Conservation (phyloP, 2,329 filamentous ascomycete species). For the Fusarium penzigii region DNA sequence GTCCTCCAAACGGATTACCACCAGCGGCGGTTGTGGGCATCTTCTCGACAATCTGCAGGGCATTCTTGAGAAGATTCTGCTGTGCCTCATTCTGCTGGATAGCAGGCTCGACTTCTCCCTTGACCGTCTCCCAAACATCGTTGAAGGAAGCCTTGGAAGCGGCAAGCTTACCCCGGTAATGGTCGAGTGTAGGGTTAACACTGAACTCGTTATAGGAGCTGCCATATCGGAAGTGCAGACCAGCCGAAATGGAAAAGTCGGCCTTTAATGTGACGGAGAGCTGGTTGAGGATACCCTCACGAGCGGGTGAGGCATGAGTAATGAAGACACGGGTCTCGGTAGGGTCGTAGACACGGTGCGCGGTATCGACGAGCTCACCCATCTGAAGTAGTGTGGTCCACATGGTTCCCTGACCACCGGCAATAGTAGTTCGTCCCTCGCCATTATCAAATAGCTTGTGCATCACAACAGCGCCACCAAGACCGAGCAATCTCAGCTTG, state of each 20-base stretch:
- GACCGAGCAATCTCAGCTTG: slow-evolving; percentile 88
- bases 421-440: slow-evolving; percentile 96
- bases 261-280: slow-evolving; percentile 96
- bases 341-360: slow-evolving; percentile 96
- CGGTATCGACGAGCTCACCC: slow-evolving; percentile 96
- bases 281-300: slow-evolving; percentile 96
- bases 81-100: slow-evolving; percentile 93
- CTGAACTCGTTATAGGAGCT: slow-evolving; percentile 99
- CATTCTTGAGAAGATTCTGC: slow-evolving; percentile 87
- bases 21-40: slow-evolving; percentile 96
- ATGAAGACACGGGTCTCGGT: slow-evolving; percentile 96
- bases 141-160: slow-evolving; percentile 98
- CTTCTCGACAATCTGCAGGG: slow-evolving; percentile 91
- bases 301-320: slow-evolving; percentile 93
- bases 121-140: slow-evolving; percentile 99
- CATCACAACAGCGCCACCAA: slow-evolving; percentile 97
- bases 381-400: slow-evolving; percentile 98
- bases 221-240: slow-evolving; percentile 96
- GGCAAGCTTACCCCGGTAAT: slow-evolving; percentile 97
- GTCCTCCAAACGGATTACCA: slow-evolving; percentile 94
- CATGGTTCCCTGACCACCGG: slow-evolving; percentile 98
- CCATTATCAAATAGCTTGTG: slow-evolving; percentile 99
- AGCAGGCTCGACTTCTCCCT: slow-evolving; percentile 90
- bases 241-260: slow-evolving; percentile 96
- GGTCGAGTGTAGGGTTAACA: slow-evolving; percentile 95